Conservation (phyloP, 148 eudicot genomes). For the Drosera capensis region DNA sequence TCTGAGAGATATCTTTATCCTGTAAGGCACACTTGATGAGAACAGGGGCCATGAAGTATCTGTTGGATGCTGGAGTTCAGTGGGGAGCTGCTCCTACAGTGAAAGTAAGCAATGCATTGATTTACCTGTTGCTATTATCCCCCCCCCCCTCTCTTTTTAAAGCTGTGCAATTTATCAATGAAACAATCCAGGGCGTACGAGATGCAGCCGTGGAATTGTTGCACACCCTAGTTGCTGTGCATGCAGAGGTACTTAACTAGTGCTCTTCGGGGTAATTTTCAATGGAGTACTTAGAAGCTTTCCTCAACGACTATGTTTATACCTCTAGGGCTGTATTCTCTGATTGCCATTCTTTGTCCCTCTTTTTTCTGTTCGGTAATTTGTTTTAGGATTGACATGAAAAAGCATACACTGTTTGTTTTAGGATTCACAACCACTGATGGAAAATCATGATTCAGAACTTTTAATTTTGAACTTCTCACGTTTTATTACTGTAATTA, state of each 20-base stretch:
- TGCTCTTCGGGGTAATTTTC: not conserved
- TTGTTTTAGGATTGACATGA: no score
- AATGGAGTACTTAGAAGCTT: no score
- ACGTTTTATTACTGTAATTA: no score
- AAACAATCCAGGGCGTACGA: slow-evolving; percentile 62
- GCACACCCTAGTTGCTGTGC: slow-evolving; percentile 86
- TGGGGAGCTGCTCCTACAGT: slow-evolving; percentile 93
- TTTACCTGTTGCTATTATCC: slow-evolving; percentile 5
- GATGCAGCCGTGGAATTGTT: slow-evolving; percentile 92
- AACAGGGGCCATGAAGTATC: slow-evolving; percentile 71
- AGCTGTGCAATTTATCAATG: not conserved
- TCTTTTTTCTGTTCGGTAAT: no score
- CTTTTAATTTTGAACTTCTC: no score
- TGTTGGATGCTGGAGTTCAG: slow-evolving; percentile 85
- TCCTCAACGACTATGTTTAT: no score
- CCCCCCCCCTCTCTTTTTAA: no score
- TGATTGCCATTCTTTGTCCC: no score
- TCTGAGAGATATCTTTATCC: not conserved
- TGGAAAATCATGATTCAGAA: no score
- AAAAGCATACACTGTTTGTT: no score
- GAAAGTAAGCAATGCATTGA: slow-evolving; percentile 35
- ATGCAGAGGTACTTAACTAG: slow-evolving; percentile 67
- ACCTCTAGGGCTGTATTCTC: no score
- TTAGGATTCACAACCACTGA: no score
- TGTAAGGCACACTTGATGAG: slow-evolving; percentile 69